Conservation (phyloP, 257 asterid species). For the Jaltomata sinuosa region DNA sequence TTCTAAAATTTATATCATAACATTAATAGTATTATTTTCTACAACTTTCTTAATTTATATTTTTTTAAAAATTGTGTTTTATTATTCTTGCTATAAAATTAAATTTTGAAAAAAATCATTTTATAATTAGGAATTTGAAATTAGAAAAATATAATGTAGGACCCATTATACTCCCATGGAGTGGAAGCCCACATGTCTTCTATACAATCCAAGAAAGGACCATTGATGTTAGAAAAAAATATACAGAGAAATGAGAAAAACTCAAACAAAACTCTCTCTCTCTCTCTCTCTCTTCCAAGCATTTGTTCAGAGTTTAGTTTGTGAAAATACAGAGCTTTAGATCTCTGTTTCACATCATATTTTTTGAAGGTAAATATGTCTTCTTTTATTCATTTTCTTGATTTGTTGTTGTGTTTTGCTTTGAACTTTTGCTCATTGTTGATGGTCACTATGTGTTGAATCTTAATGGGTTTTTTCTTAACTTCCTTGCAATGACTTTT, state of each 20-base stretch:
- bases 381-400: background rate
- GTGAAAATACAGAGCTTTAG: background rate
- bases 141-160: background rate
- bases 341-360: background rate
- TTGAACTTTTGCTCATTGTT: background rate
- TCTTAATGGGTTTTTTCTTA: background rate
- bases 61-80: background rate
- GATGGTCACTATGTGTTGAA: background rate
- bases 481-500: background rate
- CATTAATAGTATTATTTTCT: background rate
- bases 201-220: conserved; percentile 1
- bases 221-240: background rate
- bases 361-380: background rate
- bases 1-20: background rate
- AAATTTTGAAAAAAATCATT: background rate
- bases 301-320: background rate
- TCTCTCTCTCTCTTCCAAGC: background rate
- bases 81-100: background rate
- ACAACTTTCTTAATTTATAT: background rate
- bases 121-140: background rate
- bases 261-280: background rate
- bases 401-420: background rate
- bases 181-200: conserved; percentile 3
- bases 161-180: background rate
- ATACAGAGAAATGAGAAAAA: background rate